Percentiles rank a stretch among this genome's conserved stretches.
Evolutionary conservation across 2,329 filamentous ascomycete species (phyloP).

Genomic region (Pleoardoris graminearum): DNA sequence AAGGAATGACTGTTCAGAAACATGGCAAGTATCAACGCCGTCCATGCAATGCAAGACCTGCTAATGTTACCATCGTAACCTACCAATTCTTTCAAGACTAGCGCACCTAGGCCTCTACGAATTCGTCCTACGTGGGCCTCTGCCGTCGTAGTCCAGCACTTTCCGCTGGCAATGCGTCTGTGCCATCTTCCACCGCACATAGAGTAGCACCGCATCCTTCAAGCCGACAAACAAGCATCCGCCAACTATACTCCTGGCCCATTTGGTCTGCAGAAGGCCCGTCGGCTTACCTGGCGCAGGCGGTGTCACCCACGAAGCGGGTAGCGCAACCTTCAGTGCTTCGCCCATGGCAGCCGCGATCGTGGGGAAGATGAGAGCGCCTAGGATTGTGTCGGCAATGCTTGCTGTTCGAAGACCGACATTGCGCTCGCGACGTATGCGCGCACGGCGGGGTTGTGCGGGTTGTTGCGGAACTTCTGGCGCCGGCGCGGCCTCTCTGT

Average conservation of each 20-base stretch:
- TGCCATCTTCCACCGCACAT: conserved; percentile 58
- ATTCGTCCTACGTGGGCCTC: no score
- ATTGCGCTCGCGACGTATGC: conserved; percentile 49
- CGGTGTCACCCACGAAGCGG: conserved; percentile 64
- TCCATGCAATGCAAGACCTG: conserved; percentile 1
- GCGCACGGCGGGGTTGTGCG: conserved; percentile 27
- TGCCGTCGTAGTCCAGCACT: conserved; percentile 48
- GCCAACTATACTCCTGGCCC: conserved; percentile 86
- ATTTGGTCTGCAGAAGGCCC: conserved; percentile 77
- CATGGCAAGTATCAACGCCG: no score
- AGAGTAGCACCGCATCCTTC: conserved; percentile 68
- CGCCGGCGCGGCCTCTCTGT: conserved; percentile 27
- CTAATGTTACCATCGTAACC: neutral
- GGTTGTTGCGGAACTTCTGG: conserved; percentile 32
- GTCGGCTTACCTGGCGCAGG: conserved; percentile 51
- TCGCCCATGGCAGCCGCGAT: conserved; percentile 81
- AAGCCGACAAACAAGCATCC: conserved; percentile 87
- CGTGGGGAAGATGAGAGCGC: conserved; percentile 77
- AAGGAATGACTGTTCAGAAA: no score
- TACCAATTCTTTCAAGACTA: no score
- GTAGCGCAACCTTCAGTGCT: conserved; percentile 69
- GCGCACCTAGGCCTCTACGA: no score
- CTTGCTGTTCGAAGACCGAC: conserved; percentile 58
- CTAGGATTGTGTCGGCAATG: conserved; percentile 64
- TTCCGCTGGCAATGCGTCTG: conserved; percentile 51